Percentiles rank a stretch among this genome's conserved stretches.
phyloP scores from a whole-genome alignment of 257 asterid species.

The Fraxinus excelsior region DNA sequence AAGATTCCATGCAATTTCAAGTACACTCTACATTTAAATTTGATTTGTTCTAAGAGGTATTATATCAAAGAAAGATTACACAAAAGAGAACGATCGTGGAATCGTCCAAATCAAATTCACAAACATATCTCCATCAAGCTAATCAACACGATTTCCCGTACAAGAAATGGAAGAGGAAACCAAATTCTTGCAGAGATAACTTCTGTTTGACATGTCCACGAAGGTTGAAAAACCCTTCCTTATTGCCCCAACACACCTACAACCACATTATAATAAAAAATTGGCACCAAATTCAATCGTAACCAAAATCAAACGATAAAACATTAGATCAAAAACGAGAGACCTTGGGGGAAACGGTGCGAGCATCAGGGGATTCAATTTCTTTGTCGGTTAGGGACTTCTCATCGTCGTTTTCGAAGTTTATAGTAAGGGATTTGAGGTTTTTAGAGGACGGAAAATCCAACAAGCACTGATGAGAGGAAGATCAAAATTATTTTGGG shows the following conservation, averaged over 20 bases:
- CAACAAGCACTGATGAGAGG: too few species aligned
- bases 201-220: conserved; percentile 94
- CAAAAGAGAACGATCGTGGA: too few species aligned
- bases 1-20: conserved; percentile 1
- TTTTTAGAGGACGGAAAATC: too few species aligned
- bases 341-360: conserved; percentile 40
- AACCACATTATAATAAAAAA: background rate
- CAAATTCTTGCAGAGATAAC: conserved; percentile 79
- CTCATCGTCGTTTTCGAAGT: conserved; percentile 5
- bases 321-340: too few species aligned
- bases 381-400: background rate
- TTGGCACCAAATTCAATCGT: too few species aligned
- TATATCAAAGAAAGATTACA: too few species aligned
- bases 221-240: conserved; percentile 72
- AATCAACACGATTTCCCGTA: too few species aligned
- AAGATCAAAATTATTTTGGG: too few species aligned
- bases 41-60: background rate
- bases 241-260: conserved; percentile 53
- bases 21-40: conserved; percentile 21
- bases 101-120: conserved; percentile 7
- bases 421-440: too few species aligned
- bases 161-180: conserved; percentile 45
- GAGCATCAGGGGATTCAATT: conserved; percentile 15
- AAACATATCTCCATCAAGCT: conserved; percentile 31
- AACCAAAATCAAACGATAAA: background rate